Evolutionary conservation across 208 protist genomes (phyloP), one percentile per base, ranked within the genome.

Genomic region (Leishmania amazonensis): DNA sequence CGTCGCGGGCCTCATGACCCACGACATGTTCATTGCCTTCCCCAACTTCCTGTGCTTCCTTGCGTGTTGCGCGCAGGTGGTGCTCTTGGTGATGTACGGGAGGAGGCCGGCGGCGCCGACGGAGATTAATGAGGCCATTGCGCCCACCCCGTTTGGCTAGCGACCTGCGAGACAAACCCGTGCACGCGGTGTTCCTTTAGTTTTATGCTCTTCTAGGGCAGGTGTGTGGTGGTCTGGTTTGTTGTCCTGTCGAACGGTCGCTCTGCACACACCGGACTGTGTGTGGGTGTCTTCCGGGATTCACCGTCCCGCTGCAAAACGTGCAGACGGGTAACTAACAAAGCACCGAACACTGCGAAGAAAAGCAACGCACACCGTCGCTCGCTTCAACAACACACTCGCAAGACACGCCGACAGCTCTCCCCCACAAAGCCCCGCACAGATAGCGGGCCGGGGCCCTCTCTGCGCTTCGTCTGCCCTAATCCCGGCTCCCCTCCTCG

Each of bases 11-110:
- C 75, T 86, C 47, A 89, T 94, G 81, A 83, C 57, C 1, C 21
- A 74, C 5, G 88, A 94, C 75, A 70, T 76, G 9, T 91, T 94
- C 76, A 83, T 94, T 49, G 72, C 89, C 80, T 76, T 83, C 60
- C 83, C 88, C 45, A 90, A 92, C 78, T 13, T 75, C 65, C 81
- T 91, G 35, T 85, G 88, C 70, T 83, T 84, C 58, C 51, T 90
- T 13, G 84, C 89, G 35, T 89, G 82, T 60, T 70, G 65, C 19
- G 80, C 80, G 31, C 90, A 92, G 78, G 71, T 90, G 19, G 81
- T 68, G 2, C 87, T 94, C 4, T 76, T 94, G 31, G 71, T 92
- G 75, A 87, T 77, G 58, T 94, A 92, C 83, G 88, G 90, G 11
- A 79, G 87, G 17, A 79, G 60, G 54, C 79, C 80, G 7, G 70